These are phyloP conservation scores for Paraphysoderma sedebokerense DNA, from an alignment of 371 early-diverging fungal species.

Conservation along the genomic window DNA sequence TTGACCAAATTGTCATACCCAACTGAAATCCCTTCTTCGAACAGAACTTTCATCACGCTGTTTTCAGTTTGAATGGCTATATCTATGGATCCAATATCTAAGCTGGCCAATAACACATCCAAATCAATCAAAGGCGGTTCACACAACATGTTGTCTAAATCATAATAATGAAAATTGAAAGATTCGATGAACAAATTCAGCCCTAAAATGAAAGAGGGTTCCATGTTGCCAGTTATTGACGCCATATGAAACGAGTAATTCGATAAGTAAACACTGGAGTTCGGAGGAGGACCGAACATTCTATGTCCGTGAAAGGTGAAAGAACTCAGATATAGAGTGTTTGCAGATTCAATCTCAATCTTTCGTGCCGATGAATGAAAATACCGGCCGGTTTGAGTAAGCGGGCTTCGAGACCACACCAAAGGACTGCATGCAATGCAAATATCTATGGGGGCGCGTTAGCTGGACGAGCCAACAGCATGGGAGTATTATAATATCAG, in stretches of 20 bases:
- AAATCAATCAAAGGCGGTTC: too few species aligned
- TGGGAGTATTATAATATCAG: background rate
- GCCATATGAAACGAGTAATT: constrained; percentile 56
- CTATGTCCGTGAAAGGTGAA: constrained; percentile 45
- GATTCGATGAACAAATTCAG: constrained; percentile 34
- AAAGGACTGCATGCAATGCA: constrained; percentile 42
- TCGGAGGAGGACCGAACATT: constrained; percentile 55
- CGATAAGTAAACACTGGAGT: constrained; percentile 44
- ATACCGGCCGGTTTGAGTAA: too few species aligned
- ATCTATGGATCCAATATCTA: too few species aligned
- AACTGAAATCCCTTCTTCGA: constrained; percentile 35
- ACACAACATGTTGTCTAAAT: constrained; percentile 56
- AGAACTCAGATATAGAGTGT: constrained; percentile 11
- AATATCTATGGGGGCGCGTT: constrained; percentile 25
- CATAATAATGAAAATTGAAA: constrained; percentile 46
- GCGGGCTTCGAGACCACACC: constrained; percentile 35
- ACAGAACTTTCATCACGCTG: constrained; percentile 27
- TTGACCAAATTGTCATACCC: constrained; percentile 50
- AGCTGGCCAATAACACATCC: too few species aligned
- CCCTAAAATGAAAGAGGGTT: constrained; percentile 40
- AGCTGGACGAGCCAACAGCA: too few species aligned
- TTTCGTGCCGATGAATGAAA: background rate
- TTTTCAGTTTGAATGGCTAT: too few species aligned
- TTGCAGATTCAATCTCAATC: background rate
- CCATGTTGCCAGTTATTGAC: constrained; percentile 47